phyloP scores from a whole-genome alignment of 495 filamentous ascomycete species.

The Xylaria castorea region DNA sequence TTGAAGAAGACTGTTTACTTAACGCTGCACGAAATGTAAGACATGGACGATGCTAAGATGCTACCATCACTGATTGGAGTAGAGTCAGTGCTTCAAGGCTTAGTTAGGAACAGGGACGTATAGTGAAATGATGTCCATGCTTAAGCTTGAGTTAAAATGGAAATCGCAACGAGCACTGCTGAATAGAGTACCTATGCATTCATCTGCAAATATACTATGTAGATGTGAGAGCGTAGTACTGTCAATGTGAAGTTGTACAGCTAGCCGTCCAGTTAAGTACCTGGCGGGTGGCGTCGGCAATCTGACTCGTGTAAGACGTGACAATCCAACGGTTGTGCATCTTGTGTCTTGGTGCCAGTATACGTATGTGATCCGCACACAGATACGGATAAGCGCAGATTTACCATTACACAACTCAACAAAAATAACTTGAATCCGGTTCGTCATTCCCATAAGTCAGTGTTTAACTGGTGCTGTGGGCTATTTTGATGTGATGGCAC shows the following conservation, averaged over 20 bases:
- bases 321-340: constrained; percentile 1
- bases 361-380: neutral
- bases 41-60: neutral
- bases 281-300: neutral
- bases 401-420: neutral
- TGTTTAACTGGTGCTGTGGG: neutral
- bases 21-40: neutral
- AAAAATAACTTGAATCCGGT: neutral
- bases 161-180: neutral
- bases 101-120: neutral
- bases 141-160: neutral
- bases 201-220: neutral
- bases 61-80: neutral
- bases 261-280: neutral
- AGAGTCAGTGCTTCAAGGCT: neutral
- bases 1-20: neutral
- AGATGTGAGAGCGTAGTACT: neutral
- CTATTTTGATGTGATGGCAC: constrained; percentile 14
- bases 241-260: neutral
- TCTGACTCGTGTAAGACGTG: neutral
- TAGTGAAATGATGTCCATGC: neutral
- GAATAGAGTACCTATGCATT: neutral
- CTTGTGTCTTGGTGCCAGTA: neutral
- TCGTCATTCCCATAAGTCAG: neutral
- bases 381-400: neutral